A percentile compares a stretch with the other conserved stretches of the same genome.
Conservation (phyloP, 768 basidiomycete genomes). For the Lactarius akahatsu region DNA sequence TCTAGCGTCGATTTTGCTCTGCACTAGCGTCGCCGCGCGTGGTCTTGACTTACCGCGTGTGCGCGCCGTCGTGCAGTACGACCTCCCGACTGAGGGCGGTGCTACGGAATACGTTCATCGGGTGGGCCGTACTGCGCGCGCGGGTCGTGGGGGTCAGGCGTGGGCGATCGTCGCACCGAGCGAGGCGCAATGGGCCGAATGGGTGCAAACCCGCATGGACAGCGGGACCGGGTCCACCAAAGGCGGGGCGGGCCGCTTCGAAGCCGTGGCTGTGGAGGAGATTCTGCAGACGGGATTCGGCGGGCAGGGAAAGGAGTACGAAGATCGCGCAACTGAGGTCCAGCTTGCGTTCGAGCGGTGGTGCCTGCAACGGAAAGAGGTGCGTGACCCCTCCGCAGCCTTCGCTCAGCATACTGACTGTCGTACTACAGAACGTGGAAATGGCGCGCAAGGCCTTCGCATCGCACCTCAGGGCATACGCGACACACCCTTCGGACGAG, state of each 20-base stretch:
- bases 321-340: constrained; percentile 90
- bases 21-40: constrained; percentile 98
- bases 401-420: background rate
- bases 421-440: constrained; percentile 57
- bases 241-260: constrained; percentile 49
- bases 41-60: constrained; percentile 96
- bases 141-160: constrained; percentile 92
- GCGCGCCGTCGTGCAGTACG: constrained; percentile 92
- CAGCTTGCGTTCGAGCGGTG: constrained; percentile 94
- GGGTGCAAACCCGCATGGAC: constrained; percentile 84
- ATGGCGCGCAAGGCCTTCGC: constrained; percentile 83
- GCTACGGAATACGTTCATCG: constrained; percentile 96
- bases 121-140: constrained; percentile 95
- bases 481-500: constrained; percentile 93
- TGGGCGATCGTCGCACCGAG: constrained; percentile 90
- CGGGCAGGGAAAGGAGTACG: constrained; percentile 75
- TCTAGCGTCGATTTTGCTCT: constrained; percentile 74
- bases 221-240: constrained; percentile 40
- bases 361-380: constrained; percentile 74
- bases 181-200: constrained; percentile 86
- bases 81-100: constrained; percentile 96
- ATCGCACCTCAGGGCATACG: constrained; percentile 94
- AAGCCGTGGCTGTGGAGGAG: constrained; percentile 62
- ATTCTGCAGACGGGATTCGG: constrained; percentile 84
- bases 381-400: constrained; percentile 33